phyloP scores from a whole-genome alignment of 2,329 filamentous ascomycete species.

The Aspergillus oerlinghausenensis region DNA sequence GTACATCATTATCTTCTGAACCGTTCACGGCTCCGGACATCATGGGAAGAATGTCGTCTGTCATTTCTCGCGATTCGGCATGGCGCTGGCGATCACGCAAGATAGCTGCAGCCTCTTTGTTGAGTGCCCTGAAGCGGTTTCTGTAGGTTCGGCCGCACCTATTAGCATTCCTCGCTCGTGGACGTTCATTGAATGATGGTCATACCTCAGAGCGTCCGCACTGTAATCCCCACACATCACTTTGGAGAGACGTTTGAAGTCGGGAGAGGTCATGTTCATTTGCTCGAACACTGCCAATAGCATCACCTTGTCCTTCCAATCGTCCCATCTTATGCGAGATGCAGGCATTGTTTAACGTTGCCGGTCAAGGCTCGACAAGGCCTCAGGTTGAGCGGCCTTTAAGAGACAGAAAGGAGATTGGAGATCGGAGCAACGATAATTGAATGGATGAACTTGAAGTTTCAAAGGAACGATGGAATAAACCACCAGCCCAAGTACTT shows the following conservation, averaged over 20 bases:
- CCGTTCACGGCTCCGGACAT: background rate
- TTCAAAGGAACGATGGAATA: background rate
- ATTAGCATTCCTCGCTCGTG: background rate
- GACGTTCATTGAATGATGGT: background rate
- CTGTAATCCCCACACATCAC: constrained; percentile 3
- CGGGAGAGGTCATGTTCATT: background rate
- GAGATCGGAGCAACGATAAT: background rate
- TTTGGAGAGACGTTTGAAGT: constrained; percentile 6
- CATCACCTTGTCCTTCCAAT: constrained; percentile 8
- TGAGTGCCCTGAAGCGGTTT: background rate
- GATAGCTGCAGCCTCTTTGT: constrained; percentile 2
- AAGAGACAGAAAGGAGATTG: background rate
- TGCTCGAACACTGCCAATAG: constrained; percentile 8
- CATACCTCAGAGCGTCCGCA: constrained; percentile 2
- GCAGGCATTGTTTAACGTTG: background rate
- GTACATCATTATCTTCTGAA: background rate
- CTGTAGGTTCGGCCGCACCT: background rate
- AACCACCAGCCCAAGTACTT: background rate
- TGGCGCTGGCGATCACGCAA: constrained; percentile 4
- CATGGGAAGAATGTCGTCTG: background rate
- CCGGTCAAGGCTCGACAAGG: background rate
- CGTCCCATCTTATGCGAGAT: constrained; percentile 5
- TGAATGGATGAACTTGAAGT: background rate
- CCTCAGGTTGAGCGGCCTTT: background rate
- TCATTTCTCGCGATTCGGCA: background rate